phyloP scores from a whole-genome alignment of 192 early-diverging fungal genomes.

The Coemansia sp. region DNA sequence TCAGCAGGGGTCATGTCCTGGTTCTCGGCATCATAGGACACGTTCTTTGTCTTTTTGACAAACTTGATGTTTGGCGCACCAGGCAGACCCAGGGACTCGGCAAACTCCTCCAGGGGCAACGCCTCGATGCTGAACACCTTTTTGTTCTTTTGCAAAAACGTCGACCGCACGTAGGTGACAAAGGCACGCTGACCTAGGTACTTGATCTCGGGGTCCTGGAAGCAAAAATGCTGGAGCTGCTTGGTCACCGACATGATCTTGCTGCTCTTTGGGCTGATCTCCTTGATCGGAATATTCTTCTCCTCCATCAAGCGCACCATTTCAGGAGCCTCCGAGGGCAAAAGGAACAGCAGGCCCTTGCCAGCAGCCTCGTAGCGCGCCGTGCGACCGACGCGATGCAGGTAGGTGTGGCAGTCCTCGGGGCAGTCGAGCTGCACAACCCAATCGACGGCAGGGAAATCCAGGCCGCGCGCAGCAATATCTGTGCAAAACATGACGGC shows the following conservation, averaged over 20 bases:
- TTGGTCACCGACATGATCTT: constrained; percentile 76
- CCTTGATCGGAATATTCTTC: constrained; percentile 83
- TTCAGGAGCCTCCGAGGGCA: constrained; percentile 82
- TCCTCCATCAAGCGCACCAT: constrained; percentile 70
- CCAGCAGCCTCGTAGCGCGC: constrained; percentile 90
- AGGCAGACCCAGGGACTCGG: constrained; percentile 86
- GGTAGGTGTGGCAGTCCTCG: constrained; percentile 94
- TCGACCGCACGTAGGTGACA: constrained; percentile 90
- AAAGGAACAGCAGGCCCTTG: constrained; percentile 79
- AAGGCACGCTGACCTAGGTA: constrained; percentile 97
- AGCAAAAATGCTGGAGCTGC: constrained; percentile 88
- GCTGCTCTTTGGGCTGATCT: constrained; percentile 81
- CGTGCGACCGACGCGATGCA: constrained; percentile 97
- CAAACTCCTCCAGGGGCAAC: constrained; percentile 84
- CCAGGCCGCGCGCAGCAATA: constrained; percentile 92
- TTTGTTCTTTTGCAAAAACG: constrained; percentile 91
- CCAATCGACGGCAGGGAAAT: constrained; percentile 99
- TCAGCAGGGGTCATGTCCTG: constrained; percentile 46
- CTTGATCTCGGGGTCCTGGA: constrained; percentile 92
- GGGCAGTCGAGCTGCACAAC: constrained; percentile 97
- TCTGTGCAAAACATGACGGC: constrained; percentile 91
- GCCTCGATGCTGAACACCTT: constrained; percentile 81
- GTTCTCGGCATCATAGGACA: constrained; percentile 54
- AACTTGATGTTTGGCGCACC: constrained; percentile 96
- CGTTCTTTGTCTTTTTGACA: constrained; percentile 74